These are phyloP conservation scores for Elsinoe ampelina DNA, from an alignment of 2,329 filamentous ascomycete species.

Conservation along the genomic window DNA sequence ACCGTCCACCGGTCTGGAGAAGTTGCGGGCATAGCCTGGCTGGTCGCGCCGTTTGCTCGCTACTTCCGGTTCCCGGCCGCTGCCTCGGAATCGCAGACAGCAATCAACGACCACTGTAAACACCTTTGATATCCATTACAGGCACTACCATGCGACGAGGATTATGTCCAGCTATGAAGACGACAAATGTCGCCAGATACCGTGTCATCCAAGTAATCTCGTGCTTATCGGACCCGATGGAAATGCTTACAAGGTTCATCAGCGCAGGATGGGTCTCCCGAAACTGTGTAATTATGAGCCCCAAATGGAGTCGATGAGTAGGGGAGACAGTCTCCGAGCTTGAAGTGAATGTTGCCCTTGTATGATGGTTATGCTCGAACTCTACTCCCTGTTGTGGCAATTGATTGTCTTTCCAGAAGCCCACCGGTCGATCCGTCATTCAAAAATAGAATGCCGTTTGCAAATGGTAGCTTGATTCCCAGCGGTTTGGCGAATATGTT, in stretches of 20 bases:
- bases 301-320: neutral
- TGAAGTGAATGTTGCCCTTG: neutral
- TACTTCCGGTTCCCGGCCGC: neutral
- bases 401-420: neutral
- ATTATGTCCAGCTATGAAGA: neutral
- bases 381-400: conserved; percentile 4
- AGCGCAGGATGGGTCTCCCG: neutral
- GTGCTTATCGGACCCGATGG: neutral
- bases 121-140: too few relatives aligned
- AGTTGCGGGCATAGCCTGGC: neutral
- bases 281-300: neutral
- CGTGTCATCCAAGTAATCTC: neutral
- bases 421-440: neutral
- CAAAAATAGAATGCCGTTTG: neutral
- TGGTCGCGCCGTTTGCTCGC: neutral
- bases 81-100: neutral
- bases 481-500: too few relatives aligned
- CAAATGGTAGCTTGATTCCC: too few relatives aligned
- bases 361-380: neutral
- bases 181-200: neutral
- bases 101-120: neutral
- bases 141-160: too few relatives aligned
- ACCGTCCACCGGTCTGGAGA: neutral
- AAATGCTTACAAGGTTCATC: neutral
- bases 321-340: neutral